Percentiles rank a stretch among this genome's conserved stretches.
Evolutionary conservation across 148 eudicot genomes (phyloP).

Genomic region (Silene latifolia): DNA sequence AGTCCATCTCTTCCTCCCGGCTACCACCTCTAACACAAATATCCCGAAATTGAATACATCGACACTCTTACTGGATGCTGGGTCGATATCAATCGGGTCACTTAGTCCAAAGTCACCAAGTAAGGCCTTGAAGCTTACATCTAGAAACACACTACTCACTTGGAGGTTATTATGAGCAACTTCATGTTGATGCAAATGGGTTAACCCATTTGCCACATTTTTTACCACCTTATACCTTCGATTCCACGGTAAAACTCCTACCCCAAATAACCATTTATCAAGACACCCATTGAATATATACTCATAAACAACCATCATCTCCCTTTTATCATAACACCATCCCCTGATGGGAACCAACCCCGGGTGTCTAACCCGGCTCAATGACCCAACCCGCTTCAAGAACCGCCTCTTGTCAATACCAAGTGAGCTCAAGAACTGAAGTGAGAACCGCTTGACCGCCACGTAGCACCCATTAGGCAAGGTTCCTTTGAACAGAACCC

Average conservation of each 20-base stretch:
- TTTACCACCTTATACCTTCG: constrained; percentile 61
- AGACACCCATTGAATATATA: constrained; percentile 65
- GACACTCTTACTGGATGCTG: constrained; percentile 42
- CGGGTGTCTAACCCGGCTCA: constrained; percentile 60
- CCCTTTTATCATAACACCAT: constrained; percentile 61
- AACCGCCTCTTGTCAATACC: constrained; percentile 41
- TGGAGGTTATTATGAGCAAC: constrained; percentile 72
- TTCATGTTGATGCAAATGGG: constrained; percentile 51
- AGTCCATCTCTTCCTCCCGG: constrained; percentile 41
- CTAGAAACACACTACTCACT: constrained; percentile 60
- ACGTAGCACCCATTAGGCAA: constrained; percentile 52
- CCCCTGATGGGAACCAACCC: constrained; percentile 67
- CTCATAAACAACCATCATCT: constrained; percentile 60
- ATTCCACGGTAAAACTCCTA: constrained; percentile 74
- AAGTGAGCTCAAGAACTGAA: constrained; percentile 32
- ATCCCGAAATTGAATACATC: constrained; percentile 74
- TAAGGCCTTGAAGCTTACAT: constrained; percentile 61
- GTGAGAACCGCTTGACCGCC: constrained; percentile 60
- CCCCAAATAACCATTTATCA: constrained; percentile 73
- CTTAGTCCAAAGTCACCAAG: constrained; percentile 65
- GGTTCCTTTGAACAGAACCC: constrained; percentile 51
- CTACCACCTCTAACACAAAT: constrained; percentile 53
- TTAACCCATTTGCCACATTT: constrained; percentile 60
- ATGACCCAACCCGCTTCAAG: constrained; percentile 39
- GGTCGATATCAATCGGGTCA: constrained; percentile 50